Evolutionary conservation across 2,329 filamentous ascomycete species (phyloP), one percentile per base, ranked within the genome.

Genomic region (Diatrype stigma): DNA sequence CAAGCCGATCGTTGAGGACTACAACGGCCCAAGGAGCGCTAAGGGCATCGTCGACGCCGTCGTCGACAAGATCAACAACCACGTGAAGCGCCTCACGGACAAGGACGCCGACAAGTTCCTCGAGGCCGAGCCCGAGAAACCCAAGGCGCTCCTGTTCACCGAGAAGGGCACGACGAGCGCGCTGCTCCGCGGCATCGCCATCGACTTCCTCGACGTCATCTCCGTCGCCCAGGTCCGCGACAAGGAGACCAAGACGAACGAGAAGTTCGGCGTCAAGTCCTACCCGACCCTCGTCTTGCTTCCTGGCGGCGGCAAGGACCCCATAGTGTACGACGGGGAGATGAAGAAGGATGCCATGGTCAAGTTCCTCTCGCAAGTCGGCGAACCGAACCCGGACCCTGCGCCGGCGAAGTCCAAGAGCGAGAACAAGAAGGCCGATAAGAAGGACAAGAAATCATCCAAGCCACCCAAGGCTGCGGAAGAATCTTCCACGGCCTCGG

Each of bases 71-170:
- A 96, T 99, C 61, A 91, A 90, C 60, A 97, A 97, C 72, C 86
- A 94, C 63, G 93, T 99, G 42, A 87, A 87, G 67, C 82, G 83
- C 55, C 74, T 96, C 45, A 84, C 85, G 16, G 90, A 96, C 69
- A 89, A 89, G 70, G 86, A 89, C 44, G 64, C 96, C 35, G 85
- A 90, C 51, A 73, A 74, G 12, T 99, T 93, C 80, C 70, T 96
- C 46, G 72, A 74, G 10, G 78, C 81, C 51, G 79, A 81, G 42
- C 85, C 84, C 53, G 81, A 87, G 19, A 81, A 78, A 12, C 82
- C 91, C 46, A 96, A 96, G 75, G 92, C 89, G 0, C 84, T 99
- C 32, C 75, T 99, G 3, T 97, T 99, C 71, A 95, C 89, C 2
- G 89, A 96, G 51, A 99, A 97, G 75, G 90, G 91, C 21, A 86